phyloP scores from a whole-genome alignment of 257 asterid genomes.

The Solanum bukasovii region DNA sequence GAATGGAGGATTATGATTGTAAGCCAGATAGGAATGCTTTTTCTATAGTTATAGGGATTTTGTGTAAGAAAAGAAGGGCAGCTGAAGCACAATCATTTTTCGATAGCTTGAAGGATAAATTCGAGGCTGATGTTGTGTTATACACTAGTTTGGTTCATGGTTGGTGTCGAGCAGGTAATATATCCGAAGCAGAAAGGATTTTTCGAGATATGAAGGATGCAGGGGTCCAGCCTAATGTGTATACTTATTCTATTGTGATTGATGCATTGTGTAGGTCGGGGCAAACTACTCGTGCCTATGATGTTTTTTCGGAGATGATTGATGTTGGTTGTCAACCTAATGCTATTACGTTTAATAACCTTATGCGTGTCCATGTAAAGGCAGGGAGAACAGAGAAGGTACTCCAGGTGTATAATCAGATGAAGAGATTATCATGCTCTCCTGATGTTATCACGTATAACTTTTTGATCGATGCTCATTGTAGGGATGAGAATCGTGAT shows the following conservation, averaged over 20 bases:
- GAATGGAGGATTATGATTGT: conserved; percentile 83
- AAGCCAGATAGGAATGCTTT: conserved; percentile 56
- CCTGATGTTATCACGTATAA: conserved; percentile 78
- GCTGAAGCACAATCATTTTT: conserved; percentile 73
- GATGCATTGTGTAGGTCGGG: conserved; percentile 88
- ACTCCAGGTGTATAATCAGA: conserved; percentile 71
- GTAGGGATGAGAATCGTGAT: conserved; percentile 67
- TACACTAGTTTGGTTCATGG: conserved; percentile 80
- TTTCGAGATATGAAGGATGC: conserved; percentile 64
- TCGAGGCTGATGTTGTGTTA: conserved; percentile 65
- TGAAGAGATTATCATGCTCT: conserved; percentile 62
- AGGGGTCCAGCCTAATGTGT: conserved; percentile 56
- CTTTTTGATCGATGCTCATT: conserved; percentile 64
- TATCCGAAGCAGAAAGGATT: conserved; percentile 65
- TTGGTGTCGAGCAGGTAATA: conserved; percentile 74
- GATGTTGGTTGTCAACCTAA: conserved; percentile 65
- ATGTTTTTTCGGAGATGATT: conserved; percentile 80
- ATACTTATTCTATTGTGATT: conserved; percentile 69
- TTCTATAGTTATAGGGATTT: conserved; percentile 44
- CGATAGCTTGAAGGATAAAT: conserved; percentile 60
- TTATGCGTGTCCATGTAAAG: conserved; percentile 86
- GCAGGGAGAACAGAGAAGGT: conserved; percentile 91
- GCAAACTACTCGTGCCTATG: conserved; percentile 83
- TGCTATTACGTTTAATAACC: conserved; percentile 62
- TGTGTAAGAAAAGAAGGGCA: conserved; percentile 67